Conservation (phyloP, 768 basidiomycete species). For the Pholiota molesta region DNA sequence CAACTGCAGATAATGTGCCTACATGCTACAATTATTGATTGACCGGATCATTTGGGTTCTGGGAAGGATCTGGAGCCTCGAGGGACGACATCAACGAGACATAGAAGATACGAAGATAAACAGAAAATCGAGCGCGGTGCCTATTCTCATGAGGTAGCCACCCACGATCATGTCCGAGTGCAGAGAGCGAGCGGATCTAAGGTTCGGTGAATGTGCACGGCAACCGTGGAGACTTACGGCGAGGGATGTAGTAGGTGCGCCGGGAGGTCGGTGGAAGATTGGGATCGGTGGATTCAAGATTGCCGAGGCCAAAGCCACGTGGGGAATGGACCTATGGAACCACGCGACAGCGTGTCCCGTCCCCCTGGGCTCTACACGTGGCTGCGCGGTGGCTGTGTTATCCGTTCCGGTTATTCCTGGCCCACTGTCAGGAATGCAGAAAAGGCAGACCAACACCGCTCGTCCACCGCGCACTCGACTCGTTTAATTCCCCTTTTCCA, state of each 20-base stretch:
- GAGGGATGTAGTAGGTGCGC: not conserved
- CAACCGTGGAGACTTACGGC: not conserved
- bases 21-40: not conserved
- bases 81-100: too few relatives aligned
- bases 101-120: not conserved
- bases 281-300: conserved; percentile 13
- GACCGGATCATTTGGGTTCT: conserved; percentile 1
- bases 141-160: conserved; percentile 9
- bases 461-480: conserved; percentile 13
- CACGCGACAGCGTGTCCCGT: conserved; percentile 20
- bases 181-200: conserved; percentile 2
- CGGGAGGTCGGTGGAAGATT: conserved; percentile 5
- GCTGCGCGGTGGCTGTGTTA: conserved; percentile 18
- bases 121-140: not conserved
- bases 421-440: conserved; percentile 11
- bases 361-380: conserved; percentile 20
- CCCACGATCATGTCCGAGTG: conserved; percentile 19
- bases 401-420: conserved; percentile 21
- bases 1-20: not conserved
- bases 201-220: conserved; percentile 2
- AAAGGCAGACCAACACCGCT: conserved; percentile 12
- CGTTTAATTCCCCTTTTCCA: conserved; percentile 18
- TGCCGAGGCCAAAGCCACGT: conserved; percentile 19
- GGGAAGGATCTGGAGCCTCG: not conserved
- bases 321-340: conserved; percentile 11